Evolutionary conservation across 2,329 filamentous ascomycete genomes (phyloP), one percentile per base, ranked within the genome.

Genomic region (Periconia sp.): DNA sequence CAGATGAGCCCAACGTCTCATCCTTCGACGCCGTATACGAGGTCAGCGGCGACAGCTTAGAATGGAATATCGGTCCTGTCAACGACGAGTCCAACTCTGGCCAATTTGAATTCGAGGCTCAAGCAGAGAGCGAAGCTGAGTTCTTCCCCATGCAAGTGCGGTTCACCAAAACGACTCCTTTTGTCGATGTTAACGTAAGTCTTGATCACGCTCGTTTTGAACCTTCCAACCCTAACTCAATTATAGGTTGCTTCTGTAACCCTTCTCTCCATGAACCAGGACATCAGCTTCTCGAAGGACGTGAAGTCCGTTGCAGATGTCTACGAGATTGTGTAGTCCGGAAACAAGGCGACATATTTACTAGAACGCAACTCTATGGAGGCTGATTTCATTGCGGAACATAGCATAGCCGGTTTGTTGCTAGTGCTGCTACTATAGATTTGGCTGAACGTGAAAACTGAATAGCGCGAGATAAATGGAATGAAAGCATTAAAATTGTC

Each of bases 141-240:
- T 97, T 97, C 77, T 99, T 99, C 84, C 94, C 94, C 1, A 97
- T 99, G 92, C 87, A 83, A 40, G 85, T 97, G 48, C 82, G 85
- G 40, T 99, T 99, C 73, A 86, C 83, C 52, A 96, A 95, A 80
- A 81, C 84, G 29, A 83, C 81, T 45, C 92, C 94, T 19, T 96
- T 89, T 70, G 82, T 97, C 36, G 90, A 96, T 61, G 89, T 99
- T 52, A 91, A 96, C 75, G 92, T 97, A 78, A 86, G 87, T 82
- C 50, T 24, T 17, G 1, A 12, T 16, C 2, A 5, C n/a, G n/a
- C 17, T 32, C 11, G 13, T 23, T 21, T n/a, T n/a, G 5, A 4
- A 10, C 9, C 25, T 22, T 19, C 35, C 2, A 4, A 12, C 15
- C 10, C 17, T 19, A 22, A 40, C 12, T 9, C 16, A n/a, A 13